phyloP scores from a whole-genome alignment of 2,329 filamentous ascomycete genomes.

The Aspergillus fischeri region DNA sequence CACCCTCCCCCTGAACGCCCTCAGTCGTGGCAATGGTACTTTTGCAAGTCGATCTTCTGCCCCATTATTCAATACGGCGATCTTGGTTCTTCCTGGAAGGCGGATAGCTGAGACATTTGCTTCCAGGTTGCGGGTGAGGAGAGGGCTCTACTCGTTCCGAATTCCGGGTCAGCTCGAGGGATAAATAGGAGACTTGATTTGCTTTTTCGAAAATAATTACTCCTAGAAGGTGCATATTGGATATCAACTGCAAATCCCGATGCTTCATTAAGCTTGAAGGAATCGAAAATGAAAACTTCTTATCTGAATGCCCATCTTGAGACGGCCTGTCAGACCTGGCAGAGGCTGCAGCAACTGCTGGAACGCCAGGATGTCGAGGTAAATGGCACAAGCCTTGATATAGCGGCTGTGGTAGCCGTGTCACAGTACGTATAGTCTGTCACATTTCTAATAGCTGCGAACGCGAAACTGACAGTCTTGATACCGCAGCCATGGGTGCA shows the following conservation, averaged over 20 bases:
- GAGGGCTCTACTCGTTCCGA: background rate
- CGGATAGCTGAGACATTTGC: background rate
- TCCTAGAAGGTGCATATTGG: background rate
- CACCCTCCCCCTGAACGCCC: background rate
- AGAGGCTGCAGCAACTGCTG: constrained; percentile 5
- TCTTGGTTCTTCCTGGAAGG: background rate
- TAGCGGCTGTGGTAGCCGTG: constrained; percentile 12
- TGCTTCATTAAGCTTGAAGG: background rate
- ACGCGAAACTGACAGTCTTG: background rate
- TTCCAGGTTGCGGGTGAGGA: background rate
- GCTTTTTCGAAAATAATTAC: background rate
- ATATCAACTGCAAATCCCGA: background rate
- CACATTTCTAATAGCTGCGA: background rate
- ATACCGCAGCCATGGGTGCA: constrained; percentile 10
- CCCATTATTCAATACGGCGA: background rate
- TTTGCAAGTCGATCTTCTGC: background rate
- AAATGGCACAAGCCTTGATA: constrained; percentile 12
- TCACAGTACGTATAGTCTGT: constrained; percentile 9
- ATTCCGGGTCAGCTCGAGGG: background rate
- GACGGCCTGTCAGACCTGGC: constrained; percentile 5
- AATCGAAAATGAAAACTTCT: background rate
- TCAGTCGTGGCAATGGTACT: background rate
- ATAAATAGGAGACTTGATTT: background rate
- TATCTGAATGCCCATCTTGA: constrained; percentile 7
- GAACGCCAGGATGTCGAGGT: constrained; percentile 5